These are phyloP conservation scores for Kwoniella sp. DNA, from an alignment of 768 basidiomycete species.

Conservation along the genomic window DNA sequence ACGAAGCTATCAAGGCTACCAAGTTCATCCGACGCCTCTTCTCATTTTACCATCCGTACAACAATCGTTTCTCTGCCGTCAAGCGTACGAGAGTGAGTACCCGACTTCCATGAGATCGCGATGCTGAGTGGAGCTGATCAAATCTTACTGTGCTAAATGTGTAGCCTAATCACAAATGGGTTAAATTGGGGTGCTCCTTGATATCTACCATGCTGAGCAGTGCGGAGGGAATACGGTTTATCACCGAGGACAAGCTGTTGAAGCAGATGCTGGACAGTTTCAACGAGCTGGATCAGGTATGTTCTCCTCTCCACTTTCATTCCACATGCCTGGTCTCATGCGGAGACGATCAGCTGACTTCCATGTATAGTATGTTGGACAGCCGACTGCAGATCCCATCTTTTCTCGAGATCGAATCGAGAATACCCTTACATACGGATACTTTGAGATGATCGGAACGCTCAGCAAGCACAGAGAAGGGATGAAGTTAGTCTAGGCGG, in stretches of 20 bases:
- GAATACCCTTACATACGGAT: slow-evolving; percentile 83
- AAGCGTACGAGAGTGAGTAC: slow-evolving; percentile 65
- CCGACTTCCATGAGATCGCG: background rate
- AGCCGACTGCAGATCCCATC: slow-evolving; percentile 41
- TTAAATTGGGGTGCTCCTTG: slow-evolving; percentile 77
- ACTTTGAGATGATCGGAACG: slow-evolving; percentile 92
- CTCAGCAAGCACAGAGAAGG: slow-evolving; percentile 87
- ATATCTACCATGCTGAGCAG: slow-evolving; percentile 80
- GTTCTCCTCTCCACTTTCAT: too few species aligned
- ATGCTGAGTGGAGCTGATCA: background rate
- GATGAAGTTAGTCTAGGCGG: slow-evolving; percentile 67
- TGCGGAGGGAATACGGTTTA: slow-evolving; percentile 79
- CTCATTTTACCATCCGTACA: slow-evolving; percentile 90
- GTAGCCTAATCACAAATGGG: slow-evolving; percentile 81
- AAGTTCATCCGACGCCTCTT: slow-evolving; percentile 88
- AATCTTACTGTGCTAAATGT: background rate
- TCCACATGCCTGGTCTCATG: background rate
- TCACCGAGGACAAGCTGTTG: slow-evolving; percentile 83
- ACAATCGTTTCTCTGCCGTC: slow-evolving; percentile 79
- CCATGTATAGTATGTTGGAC: slow-evolving; percentile 37
- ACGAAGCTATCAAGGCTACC: slow-evolving; percentile 89
- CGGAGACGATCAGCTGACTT: background rate
- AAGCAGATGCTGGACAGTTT: slow-evolving; percentile 82
- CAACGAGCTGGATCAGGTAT: slow-evolving; percentile 86
- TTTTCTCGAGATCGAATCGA: slow-evolving; percentile 82